These are phyloP conservation scores for Lecanicillium sp. DNA, from an alignment of 2,329 filamentous ascomycete genomes.

Conservation along the genomic window DNA sequence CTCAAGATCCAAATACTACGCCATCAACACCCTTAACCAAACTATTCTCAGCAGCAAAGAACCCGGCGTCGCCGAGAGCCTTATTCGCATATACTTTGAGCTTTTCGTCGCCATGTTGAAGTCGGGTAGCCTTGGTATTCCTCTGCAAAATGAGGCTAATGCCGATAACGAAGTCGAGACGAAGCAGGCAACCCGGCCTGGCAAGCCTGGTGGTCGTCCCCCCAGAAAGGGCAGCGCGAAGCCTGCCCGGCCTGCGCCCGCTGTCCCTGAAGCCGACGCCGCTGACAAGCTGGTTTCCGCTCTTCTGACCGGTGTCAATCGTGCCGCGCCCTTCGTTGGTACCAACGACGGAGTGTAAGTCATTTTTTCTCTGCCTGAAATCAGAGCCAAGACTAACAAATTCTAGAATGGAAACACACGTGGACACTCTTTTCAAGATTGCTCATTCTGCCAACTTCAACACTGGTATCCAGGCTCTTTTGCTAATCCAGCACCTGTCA, in stretches of 20 bases:
- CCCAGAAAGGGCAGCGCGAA: slow-evolving; percentile 21
- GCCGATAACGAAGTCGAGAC: slow-evolving; percentile 27
- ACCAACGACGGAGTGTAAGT: slow-evolving; percentile 68
- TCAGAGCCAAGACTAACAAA: slow-evolving; percentile 5
- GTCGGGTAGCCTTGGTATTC: slow-evolving; percentile 34
- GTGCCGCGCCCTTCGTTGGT: slow-evolving; percentile 87
- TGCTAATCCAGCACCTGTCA: slow-evolving; percentile 90
- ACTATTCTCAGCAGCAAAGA: slow-evolving; percentile 86
- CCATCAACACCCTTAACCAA: slow-evolving; percentile 93
- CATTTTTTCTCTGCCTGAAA: not conserved
- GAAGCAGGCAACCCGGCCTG: slow-evolving; percentile 10
- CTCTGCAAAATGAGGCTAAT: slow-evolving; percentile 41
- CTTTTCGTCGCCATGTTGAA: slow-evolving; percentile 81
- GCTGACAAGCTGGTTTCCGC: slow-evolving; percentile 90
- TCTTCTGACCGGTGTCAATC: slow-evolving; percentile 88
- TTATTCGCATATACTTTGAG: slow-evolving; percentile 88
- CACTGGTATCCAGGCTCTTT: slow-evolving; percentile 90
- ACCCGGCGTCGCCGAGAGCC: slow-evolving; percentile 68
- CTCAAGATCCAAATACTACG: slow-evolving; percentile 87
- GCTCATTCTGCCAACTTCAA: slow-evolving; percentile 99
- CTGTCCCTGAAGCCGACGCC: slow-evolving; percentile 57
- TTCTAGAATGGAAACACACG: slow-evolving; percentile 69
- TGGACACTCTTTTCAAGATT: slow-evolving; percentile 91
- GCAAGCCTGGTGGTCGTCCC: slow-evolving; percentile 16
- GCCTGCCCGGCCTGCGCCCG: slow-evolving; percentile 23